Base-by-base conservation (phyloP, 2,329 filamentous ascomycete genomes). In the Blumeria hordei region DNA sequence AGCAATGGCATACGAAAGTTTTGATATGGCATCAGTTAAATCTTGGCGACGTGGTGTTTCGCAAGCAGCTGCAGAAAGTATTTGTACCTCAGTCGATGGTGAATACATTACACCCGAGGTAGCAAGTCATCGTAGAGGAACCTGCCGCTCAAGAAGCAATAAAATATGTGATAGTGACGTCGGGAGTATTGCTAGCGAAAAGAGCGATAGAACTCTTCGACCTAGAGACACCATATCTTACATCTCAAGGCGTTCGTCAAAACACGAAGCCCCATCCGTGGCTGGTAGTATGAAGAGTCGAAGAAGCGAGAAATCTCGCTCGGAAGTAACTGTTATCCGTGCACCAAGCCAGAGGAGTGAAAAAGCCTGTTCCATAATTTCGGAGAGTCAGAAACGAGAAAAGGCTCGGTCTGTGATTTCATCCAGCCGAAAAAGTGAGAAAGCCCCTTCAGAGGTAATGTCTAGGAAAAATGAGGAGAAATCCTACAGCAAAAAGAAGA, bases 81-180 rank as follows among this genome's bases (percentile, higher is more conserved):
- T 65, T 3, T 58, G 57, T 2, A 66, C 64, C 2, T 65, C 64
- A 57, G 63, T 64, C 2, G 64, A 65, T 59, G 64, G 61, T 0
- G 64, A 66, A 51, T 64, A 62, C 50, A 65, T 67, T 28, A 67
- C 64, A 0, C 64, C 65, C 0, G 62, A 60, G n/a, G 62, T 62
- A 5, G 60, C 60, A 14, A 58, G 60, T 14, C 60, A 61, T 34
- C 59, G 59, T 55, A 61, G 61, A 12, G 61, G 62, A 45, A 51
- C 57, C 1, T 62, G 62, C 34, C 55, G 58, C 9, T 60, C 61
- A 28, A 49, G 62, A 10, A 60, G 56, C 11, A 55, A 57, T 18
- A 61, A 64, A 36, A 56, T 55, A 33, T 59, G 59, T 16, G 58
- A 57, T 49, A 60, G 57, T 49, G 56, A 53, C 9, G 44, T 36